Evolutionary conservation across 306 rosid species (phyloP), one percentile per base, ranked within the genome.

Genomic region (Clitoria ternatea): DNA sequence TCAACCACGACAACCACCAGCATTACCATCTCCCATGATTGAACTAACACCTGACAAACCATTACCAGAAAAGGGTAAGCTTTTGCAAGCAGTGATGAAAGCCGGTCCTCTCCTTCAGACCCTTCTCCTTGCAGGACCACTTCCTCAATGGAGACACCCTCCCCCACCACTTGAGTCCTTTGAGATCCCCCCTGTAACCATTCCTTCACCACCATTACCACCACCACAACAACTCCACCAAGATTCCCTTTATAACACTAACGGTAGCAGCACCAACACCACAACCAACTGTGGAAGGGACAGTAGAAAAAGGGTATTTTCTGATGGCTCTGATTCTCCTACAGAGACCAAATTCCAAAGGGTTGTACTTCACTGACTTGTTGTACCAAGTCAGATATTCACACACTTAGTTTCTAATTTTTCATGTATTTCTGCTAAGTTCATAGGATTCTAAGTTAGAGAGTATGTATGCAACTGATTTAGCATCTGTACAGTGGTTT

Each of bases 61-160:
- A 73, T 82, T 94, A 47, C 99, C 99, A 36, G 99, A 94, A 76
- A 94, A 94, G 14, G 99, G 99, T 1, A 94, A 91, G 84, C 97
- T 94, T 39, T 79, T 94, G 36, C 91, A 91, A 78, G 99, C 99
- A 17, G 99, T 94, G 44, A 94, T 91, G 96, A 91, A 91, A 82
- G 99, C 99, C 12, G 99, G 99, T 0, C 98, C 98, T 61, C 83
- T 94, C 12, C 97, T 94, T 27, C 92, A 90, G 66, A 94, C 92
- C 6, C 86, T 94, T 15, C 89, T 94, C 15, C 62, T 94, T 40
- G 99, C 99, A 8, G 99, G 99, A 52, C 99, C 99, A 56, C 96
- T 94, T 37, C 99, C 99, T 50, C 97, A 94, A 62, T 94, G 99
- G 99, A 89, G 92, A 73, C 99, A 94, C 83, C 99, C 99, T 19